phyloP scores from a whole-genome alignment of 2,329 filamentous ascomycete genomes.

The Epichloe gansuensis region DNA sequence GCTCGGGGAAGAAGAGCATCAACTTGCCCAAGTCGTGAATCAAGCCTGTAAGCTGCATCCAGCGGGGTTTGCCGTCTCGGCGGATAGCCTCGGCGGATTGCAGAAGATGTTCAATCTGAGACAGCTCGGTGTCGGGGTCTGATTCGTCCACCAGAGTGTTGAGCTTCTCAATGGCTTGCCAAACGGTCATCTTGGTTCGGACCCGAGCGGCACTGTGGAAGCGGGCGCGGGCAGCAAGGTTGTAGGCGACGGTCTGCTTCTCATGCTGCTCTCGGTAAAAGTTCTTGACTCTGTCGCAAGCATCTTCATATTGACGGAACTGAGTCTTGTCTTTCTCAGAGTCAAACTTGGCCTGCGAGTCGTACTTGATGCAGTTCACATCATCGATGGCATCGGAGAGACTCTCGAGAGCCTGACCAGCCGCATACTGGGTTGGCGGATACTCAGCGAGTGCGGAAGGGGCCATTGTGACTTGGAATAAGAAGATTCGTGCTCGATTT shows the following conservation, averaged over 20 bases:
- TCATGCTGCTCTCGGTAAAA: slow-evolving; percentile 67
- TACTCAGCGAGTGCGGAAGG: slow-evolving; percentile 13
- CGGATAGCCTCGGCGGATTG: slow-evolving; percentile 85
- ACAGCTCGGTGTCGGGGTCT: slow-evolving; percentile 77
- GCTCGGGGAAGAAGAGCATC: slow-evolving; percentile 58
- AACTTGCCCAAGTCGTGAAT: slow-evolving; percentile 74
- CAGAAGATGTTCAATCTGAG: slow-evolving; percentile 80
- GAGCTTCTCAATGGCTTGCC: slow-evolving; percentile 86
- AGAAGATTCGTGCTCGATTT: neutral
- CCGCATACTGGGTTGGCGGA: slow-evolving; percentile 7
- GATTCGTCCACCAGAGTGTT: slow-evolving; percentile 85
- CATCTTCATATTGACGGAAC: slow-evolving; percentile 73
- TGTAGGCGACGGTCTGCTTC: slow-evolving; percentile 71
- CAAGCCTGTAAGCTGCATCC: slow-evolving; percentile 68
- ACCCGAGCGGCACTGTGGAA: slow-evolving; percentile 45
- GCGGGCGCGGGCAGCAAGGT: slow-evolving; percentile 58
- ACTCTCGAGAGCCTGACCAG: slow-evolving; percentile 28
- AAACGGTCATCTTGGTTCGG: slow-evolving; percentile 65
- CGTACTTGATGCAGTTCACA: slow-evolving; percentile 41
- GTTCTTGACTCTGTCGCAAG: slow-evolving; percentile 71
- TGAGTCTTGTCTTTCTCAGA: slow-evolving; percentile 63
- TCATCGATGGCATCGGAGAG: slow-evolving; percentile 35
- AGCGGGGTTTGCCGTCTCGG: slow-evolving; percentile 67
- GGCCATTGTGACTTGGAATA: slow-evolving; percentile 11
- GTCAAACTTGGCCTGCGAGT: slow-evolving; percentile 52